Percentiles rank a stretch among this genome's conserved stretches.
Evolutionary conservation across 2,329 filamentous ascomycete genomes (phyloP).

Genomic region (Stagonosporopsis vannaccii): DNA sequence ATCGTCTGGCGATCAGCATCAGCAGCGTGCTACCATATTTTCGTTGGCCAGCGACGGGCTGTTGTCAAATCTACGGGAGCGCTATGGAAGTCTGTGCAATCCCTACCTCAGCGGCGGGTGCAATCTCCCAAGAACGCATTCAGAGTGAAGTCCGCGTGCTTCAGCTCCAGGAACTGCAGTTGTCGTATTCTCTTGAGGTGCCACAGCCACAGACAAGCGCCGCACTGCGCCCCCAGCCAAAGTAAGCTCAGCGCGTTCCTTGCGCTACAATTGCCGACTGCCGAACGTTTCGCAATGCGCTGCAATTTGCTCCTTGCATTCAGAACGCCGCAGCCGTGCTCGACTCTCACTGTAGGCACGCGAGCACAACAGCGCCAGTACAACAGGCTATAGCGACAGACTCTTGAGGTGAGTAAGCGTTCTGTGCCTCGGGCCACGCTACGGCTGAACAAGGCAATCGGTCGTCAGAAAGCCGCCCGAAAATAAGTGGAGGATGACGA

Average conservation of each 20-base stretch:
- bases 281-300: conserved; percentile 20
- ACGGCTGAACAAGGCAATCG: conserved; percentile 6
- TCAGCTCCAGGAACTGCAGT: conserved; percentile 5
- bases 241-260: conserved; percentile 13
- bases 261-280: conserved; percentile 8
- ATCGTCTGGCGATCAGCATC: background rate
- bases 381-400: background rate
- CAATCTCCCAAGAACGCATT: conserved; percentile 4
- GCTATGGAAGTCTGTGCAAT: conserved; percentile 4
- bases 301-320: conserved; percentile 13
- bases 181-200: conserved; percentile 9
- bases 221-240: background rate
- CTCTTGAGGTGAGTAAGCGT: conserved; percentile 1
- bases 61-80: background rate
- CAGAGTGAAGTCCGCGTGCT: conserved; percentile 2
- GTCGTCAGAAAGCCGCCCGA: conserved; percentile 11
- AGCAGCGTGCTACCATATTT: background rate
- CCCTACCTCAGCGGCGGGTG: background rate
- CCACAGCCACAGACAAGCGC: conserved; percentile 12
- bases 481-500: conserved; percentile 13
- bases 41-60: background rate
- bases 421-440: conserved; percentile 1
- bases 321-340: conserved; percentile 2
- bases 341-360: background rate
- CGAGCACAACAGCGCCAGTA: background rate